Conservation (phyloP, 2,329 filamentous ascomycete genomes). For the Aspergillus viridinutans region DNA sequence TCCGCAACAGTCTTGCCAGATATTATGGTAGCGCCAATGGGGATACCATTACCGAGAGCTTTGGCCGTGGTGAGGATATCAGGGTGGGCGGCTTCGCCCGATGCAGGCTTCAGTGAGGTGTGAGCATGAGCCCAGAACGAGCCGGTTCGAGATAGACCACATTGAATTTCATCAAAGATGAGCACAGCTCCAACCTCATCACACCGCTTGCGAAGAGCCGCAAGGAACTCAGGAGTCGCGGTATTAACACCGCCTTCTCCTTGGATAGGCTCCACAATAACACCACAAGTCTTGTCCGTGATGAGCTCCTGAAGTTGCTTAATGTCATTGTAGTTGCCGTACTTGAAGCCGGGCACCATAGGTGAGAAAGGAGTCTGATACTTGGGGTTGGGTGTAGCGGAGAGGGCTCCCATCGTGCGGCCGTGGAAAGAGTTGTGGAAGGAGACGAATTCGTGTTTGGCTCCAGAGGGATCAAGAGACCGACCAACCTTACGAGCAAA, state of each 20-base stretch:
- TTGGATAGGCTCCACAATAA: conserved; percentile 95
- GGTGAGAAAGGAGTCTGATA: conserved; percentile 94
- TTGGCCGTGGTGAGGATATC: conserved; percentile 94
- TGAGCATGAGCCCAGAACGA: conserved; percentile 81
- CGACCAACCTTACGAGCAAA: conserved; percentile 92
- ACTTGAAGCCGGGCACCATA: conserved; percentile 90
- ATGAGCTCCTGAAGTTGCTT: conserved; percentile 67
- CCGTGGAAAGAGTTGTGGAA: conserved; percentile 94
- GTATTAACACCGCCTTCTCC: conserved; percentile 91
- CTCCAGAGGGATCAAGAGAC: conserved; percentile 63
- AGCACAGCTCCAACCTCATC: conserved; percentile 82
- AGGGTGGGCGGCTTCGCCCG: conserved; percentile 69
- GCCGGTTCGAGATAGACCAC: conserved; percentile 82
- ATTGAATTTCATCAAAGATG: conserved; percentile 97
- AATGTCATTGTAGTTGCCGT: conserved; percentile 81
- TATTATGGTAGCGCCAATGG: conserved; percentile 77
- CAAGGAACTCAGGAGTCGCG: conserved; percentile 76
- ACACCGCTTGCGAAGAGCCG: conserved; percentile 77
- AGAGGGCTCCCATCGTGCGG: conserved; percentile 89
- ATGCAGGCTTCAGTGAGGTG: conserved; percentile 52
- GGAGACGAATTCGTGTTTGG: conserved; percentile 80
- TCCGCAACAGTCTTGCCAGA: conserved; percentile 61
- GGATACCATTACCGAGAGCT: conserved; percentile 93
- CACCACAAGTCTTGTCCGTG: conserved; percentile 82
- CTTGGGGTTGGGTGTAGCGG: conserved; percentile 96